Conservation (phyloP, 1,284 basidiomycete genomes). For the Takashimella tepidaria region DNA sequence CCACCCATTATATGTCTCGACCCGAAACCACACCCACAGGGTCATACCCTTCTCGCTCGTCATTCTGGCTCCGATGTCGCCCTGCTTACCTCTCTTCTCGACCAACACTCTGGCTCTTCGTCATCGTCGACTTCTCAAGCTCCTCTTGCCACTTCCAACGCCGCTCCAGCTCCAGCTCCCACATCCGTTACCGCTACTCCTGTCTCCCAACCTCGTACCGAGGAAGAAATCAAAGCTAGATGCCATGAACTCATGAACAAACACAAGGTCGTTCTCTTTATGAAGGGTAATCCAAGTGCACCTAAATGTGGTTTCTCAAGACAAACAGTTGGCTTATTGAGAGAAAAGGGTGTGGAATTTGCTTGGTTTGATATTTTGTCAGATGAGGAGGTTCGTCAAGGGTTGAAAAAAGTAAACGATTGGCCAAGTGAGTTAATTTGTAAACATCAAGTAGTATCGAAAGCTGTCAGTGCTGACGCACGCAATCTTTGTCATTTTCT, state of each 20-base stretch:
- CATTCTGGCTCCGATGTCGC: conserved; percentile 77
- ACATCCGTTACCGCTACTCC: too few species aligned
- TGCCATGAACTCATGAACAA: conserved; percentile 59
- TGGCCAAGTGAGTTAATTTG: conserved; percentile 46
- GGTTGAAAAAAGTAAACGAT: conserved; percentile 50
- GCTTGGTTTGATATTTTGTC: conserved; percentile 67
- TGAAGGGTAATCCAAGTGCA: conserved; percentile 86
- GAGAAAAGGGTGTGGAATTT: conserved; percentile 60
- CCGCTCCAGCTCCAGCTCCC: conserved; percentile 21
- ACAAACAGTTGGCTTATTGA: conserved; percentile 61
- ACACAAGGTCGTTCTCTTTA: conserved; percentile 72
- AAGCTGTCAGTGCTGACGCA: neutral
- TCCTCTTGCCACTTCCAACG: conserved; percentile 29
- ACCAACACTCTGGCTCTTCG: conserved; percentile 53
- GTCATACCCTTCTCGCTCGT: conserved; percentile 78
- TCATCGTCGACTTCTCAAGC: conserved; percentile 42
- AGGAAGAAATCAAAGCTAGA: conserved; percentile 48
- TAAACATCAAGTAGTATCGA: conserved; percentile 3
- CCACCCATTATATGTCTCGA: too few species aligned
- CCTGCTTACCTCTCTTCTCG: conserved; percentile 62
- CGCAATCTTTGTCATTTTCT: neutral
- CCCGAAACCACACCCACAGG: conserved; percentile 62
- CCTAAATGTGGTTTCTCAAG: conserved; percentile 83
- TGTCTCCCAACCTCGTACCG: conserved; percentile 38
- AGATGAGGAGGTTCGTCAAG: conserved; percentile 65